Conservation (phyloP, 768 basidiomycete species). For the Tulasnella sp. region DNA sequence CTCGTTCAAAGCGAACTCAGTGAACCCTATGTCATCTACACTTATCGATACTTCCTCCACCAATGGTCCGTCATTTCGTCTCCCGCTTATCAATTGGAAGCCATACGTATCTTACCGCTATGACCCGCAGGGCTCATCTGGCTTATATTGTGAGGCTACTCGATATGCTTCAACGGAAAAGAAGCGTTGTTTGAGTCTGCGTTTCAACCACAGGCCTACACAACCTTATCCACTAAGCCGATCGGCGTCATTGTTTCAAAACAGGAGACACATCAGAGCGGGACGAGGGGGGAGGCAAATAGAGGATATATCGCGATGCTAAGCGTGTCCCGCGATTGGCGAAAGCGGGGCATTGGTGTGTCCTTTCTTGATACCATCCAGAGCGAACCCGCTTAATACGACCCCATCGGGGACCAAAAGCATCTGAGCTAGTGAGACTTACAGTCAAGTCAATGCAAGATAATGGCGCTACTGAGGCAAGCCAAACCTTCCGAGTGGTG, state of each 20-base stretch:
- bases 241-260: slow-evolving; percentile 96
- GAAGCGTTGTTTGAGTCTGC: background rate
- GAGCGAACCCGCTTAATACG: background rate
- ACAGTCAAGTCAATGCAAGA: slow-evolving; percentile 77
- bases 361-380: slow-evolving; percentile 21
- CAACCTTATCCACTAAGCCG: slow-evolving; percentile 42
- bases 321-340: slow-evolving; percentile 70
- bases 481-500: slow-evolving; percentile 21
- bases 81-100: slow-evolving; percentile 19
- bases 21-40: slow-evolving; percentile 94
- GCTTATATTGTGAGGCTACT: slow-evolving; percentile 51
- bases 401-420: slow-evolving; percentile 32
- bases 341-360: slow-evolving; percentile 88
- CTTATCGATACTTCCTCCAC: slow-evolving; percentile 91
- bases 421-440: slow-evolving; percentile 70
- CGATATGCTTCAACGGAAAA: background rate
- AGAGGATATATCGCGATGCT: slow-evolving; percentile 98
- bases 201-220: slow-evolving; percentile 40
- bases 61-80: slow-evolving; percentile 63
- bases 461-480: slow-evolving; percentile 76
- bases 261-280: slow-evolving; percentile 74
- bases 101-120: slow-evolving; percentile 21
- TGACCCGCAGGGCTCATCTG: slow-evolving; percentile 63
- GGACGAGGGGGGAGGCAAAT: slow-evolving; percentile 34
- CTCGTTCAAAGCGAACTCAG: slow-evolving; percentile 86